Percentiles rank a stretch among this genome's conserved stretches.
These are phyloP conservation scores for Stylosanthes scabra DNA, from an alignment of 331 rosid species.

Conservation along the genomic window DNA sequence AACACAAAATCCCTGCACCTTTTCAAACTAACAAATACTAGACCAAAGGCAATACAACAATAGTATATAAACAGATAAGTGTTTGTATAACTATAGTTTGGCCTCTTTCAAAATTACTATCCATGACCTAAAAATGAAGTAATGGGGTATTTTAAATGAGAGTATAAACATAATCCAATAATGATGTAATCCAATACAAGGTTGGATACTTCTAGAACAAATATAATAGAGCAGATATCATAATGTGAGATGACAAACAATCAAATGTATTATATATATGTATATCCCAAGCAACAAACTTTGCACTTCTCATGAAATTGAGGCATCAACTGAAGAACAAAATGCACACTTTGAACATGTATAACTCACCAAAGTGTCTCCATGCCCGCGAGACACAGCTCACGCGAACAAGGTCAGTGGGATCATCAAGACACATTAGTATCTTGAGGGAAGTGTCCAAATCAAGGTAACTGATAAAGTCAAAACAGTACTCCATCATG, in stretches of 20 bases:
- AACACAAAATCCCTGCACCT: neutral
- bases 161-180: too few species aligned
- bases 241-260: too few species aligned
- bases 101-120: constrained; percentile 8
- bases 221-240: neutral
- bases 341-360: neutral
- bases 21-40: neutral
- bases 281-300: neutral
- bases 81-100: neutral
- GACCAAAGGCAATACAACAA: neutral
- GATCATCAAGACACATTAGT: constrained; percentile 66
- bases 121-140: neutral
- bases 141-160: neutral
- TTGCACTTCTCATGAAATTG: constrained; percentile 10
- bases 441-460: constrained; percentile 57
- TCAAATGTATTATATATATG: neutral
- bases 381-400: constrained; percentile 71
- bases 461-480: constrained; percentile 60
- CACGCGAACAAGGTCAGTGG: constrained; percentile 60
- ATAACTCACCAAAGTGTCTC: constrained; percentile 71
- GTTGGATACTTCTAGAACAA: neutral
- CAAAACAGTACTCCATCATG: constrained; percentile 51
- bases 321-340: neutral
- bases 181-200: neutral
- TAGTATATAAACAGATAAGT: constrained; percentile 11